phyloP scores from a whole-genome alignment of 371 early-diverging fungal genomes.

The Saksenaea vasiformis region DNA sequence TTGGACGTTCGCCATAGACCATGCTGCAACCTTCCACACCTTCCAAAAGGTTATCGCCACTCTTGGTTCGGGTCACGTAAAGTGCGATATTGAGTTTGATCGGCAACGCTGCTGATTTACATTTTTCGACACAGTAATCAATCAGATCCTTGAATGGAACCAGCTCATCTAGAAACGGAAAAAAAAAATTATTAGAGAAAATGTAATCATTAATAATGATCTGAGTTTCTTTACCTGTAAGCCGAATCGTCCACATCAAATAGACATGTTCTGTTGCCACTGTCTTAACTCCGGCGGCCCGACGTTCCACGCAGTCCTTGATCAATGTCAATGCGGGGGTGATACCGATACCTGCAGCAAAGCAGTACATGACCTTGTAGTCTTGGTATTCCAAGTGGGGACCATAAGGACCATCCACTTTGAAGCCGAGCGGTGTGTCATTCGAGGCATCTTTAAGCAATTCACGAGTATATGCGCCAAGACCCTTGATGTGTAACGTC shows the following conservation, averaged over 20 bases:
- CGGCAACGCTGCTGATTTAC: slow-evolving; percentile 20
- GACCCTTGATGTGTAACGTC: slow-evolving; percentile 44
- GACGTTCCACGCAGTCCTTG: slow-evolving; percentile 40
- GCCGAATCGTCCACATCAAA: slow-evolving; percentile 42
- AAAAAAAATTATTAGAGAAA: background rate
- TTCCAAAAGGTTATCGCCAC: slow-evolving; percentile 20
- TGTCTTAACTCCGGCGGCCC: slow-evolving; percentile 36
- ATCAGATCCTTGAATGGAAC: slow-evolving; percentile 35
- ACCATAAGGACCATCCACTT: slow-evolving; percentile 50
- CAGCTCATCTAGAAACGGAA: slow-evolving; percentile 27
- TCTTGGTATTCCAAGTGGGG: slow-evolving; percentile 44
- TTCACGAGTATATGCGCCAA: slow-evolving; percentile 36
- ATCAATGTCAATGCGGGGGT: slow-evolving; percentile 46
- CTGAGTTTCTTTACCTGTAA: slow-evolving; percentile 21
- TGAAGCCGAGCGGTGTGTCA: slow-evolving; percentile 18
- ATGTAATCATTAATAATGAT: background rate
- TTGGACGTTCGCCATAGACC: slow-evolving; percentile 28
- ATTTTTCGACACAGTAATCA: slow-evolving; percentile 26
- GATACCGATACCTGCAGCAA: slow-evolving; percentile 48
- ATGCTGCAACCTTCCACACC: slow-evolving; percentile 8
- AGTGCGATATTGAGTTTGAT: slow-evolving; percentile 29
- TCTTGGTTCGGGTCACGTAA: slow-evolving; percentile 34
- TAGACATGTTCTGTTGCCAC: slow-evolving; percentile 42
- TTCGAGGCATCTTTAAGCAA: slow-evolving; percentile 19
- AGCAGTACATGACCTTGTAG: slow-evolving; percentile 30